These are phyloP conservation scores for Aspergillus niger DNA, from an alignment of 2,329 filamentous ascomycete genomes.

Conservation along the genomic window DNA sequence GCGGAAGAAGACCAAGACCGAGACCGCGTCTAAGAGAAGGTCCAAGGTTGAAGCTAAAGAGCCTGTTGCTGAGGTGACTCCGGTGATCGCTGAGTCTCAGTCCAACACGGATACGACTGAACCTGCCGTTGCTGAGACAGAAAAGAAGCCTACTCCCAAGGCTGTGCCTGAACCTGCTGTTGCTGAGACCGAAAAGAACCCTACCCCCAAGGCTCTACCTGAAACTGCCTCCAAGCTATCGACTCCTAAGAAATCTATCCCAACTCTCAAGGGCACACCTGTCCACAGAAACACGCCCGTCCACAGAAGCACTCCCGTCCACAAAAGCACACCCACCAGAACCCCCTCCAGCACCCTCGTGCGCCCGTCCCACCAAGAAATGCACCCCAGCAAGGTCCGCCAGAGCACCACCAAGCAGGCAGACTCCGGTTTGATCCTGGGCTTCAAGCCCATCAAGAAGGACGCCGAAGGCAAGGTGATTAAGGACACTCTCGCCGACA, in stretches of 20 bases:
- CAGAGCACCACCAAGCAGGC: constrained; percentile 71
- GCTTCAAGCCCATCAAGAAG: constrained; percentile 73
- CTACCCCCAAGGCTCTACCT: background rate
- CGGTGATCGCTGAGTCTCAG: background rate
- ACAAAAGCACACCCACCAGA: constrained; percentile 24
- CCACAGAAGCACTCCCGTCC: constrained; percentile 22
- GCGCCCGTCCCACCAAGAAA: constrained; percentile 75
- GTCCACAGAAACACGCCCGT: background rate
- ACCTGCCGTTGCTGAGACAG: background rate
- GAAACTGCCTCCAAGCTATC: background rate
- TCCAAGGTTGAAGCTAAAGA: background rate
- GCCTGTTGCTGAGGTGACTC: background rate
- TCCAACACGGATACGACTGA: constrained; percentile 4
- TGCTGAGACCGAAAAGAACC: background rate
- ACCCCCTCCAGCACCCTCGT: constrained; percentile 58
- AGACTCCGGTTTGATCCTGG: constrained; percentile 78
- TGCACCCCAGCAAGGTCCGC: constrained; percentile 86
- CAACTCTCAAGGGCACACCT: constrained; percentile 13
- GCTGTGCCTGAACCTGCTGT: background rate
- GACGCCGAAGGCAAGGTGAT: constrained; percentile 40
- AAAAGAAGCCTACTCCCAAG: background rate
- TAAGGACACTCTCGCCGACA: constrained; percentile 30
- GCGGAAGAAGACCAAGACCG: background rate
- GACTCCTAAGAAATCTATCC: background rate
- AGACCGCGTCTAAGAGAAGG: background rate